phyloP scores from a whole-genome alignment of 2,329 filamentous ascomycete genomes.

The Geoglossum cookeanum region DNA sequence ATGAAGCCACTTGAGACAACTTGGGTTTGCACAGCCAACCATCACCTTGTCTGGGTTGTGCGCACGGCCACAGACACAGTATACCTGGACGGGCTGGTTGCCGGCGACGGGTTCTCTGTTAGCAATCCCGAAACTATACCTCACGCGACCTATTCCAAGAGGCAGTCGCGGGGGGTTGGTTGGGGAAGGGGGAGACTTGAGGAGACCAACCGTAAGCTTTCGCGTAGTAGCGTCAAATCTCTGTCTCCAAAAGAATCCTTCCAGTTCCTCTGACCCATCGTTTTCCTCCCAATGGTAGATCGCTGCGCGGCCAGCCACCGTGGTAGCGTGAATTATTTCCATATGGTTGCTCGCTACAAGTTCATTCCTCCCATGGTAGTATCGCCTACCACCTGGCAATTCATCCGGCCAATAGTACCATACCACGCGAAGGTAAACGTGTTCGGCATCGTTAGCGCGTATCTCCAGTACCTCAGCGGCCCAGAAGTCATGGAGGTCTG shows the following conservation, averaged over 20 bases:
- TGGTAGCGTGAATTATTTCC: conserved; percentile 56
- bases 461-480: conserved; percentile 62
- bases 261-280: conserved; percentile 42
- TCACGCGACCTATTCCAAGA: too few relatives aligned
- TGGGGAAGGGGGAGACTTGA: background rate
- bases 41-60: conserved; percentile 43
- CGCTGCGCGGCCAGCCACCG: conserved; percentile 41
- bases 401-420: conserved; percentile 66
- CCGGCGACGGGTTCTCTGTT: background rate
- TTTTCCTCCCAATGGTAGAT: conserved; percentile 52
- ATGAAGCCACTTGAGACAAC: conserved; percentile 43
- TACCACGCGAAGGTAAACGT: conserved; percentile 58
- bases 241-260: conserved; percentile 44
- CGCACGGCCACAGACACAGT: conserved; percentile 38
- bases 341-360: conserved; percentile 56
- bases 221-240: conserved; percentile 37
- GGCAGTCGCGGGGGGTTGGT: too few relatives aligned
- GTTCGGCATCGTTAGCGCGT: conserved; percentile 47
- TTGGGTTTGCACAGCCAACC: conserved; percentile 34
- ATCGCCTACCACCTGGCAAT: conserved; percentile 38
- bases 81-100: conserved; percentile 12
- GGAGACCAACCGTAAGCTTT: conserved; percentile 35
- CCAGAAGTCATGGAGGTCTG: conserved; percentile 29
- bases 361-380: conserved; percentile 49
- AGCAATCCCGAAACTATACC: background rate